A percentile compares a stretch with the other conserved stretches of the same genome.
Evolutionary conservation across 352 stramenopile species (phyloP).

Genomic region (Globisporangium perplexum): DNA sequence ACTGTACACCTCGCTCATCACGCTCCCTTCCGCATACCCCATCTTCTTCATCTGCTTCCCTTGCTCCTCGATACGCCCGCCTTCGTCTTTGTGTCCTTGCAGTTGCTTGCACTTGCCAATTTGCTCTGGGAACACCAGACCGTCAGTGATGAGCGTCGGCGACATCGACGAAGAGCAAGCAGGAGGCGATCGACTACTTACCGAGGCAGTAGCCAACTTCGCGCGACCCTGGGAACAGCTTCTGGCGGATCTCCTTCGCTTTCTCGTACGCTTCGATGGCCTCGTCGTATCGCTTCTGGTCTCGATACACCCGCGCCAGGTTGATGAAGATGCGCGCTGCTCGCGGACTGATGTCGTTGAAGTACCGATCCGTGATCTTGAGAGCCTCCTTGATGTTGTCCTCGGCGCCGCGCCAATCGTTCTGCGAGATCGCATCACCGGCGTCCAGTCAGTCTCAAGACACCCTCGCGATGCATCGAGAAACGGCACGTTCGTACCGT

Average conservation of each 20-base stretch:
- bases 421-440: slow-evolving; percentile 16
- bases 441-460: neutral
- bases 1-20: slow-evolving; percentile 1
- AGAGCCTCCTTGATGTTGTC: slow-evolving; percentile 73
- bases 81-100: slow-evolving; percentile 59
- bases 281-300: slow-evolving; percentile 71
- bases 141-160: neutral
- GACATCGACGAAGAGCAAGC: neutral
- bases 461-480: neutral
- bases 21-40: slow-evolving; percentile 27
- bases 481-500: slow-evolving; percentile 24
- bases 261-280: slow-evolving; percentile 64
- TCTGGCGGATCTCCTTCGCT: slow-evolving; percentile 63
- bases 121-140: slow-evolving; percentile 40
- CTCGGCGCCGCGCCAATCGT: slow-evolving; percentile 59
- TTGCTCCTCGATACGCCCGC: slow-evolving; percentile 40
- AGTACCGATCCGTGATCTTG: slow-evolving; percentile 72
- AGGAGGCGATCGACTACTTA: slow-evolving; percentile 16
- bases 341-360: slow-evolving; percentile 67
- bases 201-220: slow-evolving; percentile 77
- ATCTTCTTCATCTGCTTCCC: slow-evolving; percentile 59
- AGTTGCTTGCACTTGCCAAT: slow-evolving; percentile 69
- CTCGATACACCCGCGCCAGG: slow-evolving; percentile 66
- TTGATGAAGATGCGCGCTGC: slow-evolving; percentile 75
- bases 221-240: slow-evolving; percentile 63